Evolutionary conservation across 148 eudicot genomes (phyloP).

Genomic region (Pouteria glomerata): DNA sequence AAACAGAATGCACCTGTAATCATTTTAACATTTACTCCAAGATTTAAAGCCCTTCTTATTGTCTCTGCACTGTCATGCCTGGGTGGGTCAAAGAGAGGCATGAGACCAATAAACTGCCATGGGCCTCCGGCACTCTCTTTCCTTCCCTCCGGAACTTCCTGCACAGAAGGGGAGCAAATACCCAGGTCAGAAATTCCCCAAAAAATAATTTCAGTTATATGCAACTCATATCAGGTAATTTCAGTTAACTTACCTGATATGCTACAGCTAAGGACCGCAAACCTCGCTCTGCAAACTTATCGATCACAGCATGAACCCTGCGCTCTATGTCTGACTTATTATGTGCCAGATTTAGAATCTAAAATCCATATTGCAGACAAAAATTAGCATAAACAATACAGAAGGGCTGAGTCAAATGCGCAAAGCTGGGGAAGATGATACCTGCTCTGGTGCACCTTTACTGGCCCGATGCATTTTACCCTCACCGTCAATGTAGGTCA

Average conservation of each 20-base stretch:
- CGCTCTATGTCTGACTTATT: constrained; percentile 89
- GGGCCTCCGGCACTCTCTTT: constrained; percentile 97
- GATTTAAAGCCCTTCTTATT: constrained; percentile 90
- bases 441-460: constrained; percentile 99
- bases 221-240: background rate
- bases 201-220: background rate
- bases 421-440: constrained; percentile 18
- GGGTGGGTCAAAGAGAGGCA: constrained; percentile 99
- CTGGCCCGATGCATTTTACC: constrained; percentile 96
- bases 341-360: constrained; percentile 87
- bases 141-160: constrained; percentile 96
- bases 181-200: background rate
- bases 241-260: constrained; percentile 58
- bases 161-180: constrained; percentile 1
- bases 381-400: constrained; percentile 5
- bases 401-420: background rate
- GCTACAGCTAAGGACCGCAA: constrained; percentile 95
- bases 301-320: constrained; percentile 91
- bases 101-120: constrained; percentile 90
- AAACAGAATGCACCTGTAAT: constrained; percentile 64
- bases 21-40: constrained; percentile 96
- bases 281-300: constrained; percentile 97
- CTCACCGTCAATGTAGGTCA: constrained; percentile 78
- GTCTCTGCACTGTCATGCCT: constrained; percentile 99
- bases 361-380: constrained; percentile 14